phyloP scores from a whole-genome alignment of 2,329 filamentous ascomycete species.

The Hypoxylon sp. region DNA sequence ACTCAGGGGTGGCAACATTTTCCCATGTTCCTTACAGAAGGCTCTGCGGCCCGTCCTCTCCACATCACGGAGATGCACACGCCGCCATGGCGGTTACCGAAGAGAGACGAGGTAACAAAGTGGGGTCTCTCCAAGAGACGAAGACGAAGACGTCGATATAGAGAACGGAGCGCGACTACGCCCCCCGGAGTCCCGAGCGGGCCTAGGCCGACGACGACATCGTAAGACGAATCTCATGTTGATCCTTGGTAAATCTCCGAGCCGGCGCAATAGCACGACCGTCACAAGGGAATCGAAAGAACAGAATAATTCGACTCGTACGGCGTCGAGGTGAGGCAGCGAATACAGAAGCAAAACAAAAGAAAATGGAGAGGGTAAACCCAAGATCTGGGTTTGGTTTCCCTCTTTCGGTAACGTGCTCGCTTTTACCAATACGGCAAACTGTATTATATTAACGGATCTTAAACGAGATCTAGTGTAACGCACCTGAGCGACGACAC shows the following conservation, averaged over 20 bases:
- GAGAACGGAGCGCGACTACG: constrained; percentile 17
- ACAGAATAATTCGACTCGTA: neutral
- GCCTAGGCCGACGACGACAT: constrained; percentile 15
- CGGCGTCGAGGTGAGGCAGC: neutral
- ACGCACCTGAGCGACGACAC: constrained; percentile 20
- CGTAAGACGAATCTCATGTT: constrained; percentile 16
- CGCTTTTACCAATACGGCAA: constrained; percentile 13
- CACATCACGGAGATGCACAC: constrained; percentile 32
- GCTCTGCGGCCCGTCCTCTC: constrained; percentile 34
- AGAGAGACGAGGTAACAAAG: constrained; percentile 11
- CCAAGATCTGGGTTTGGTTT: neutral
- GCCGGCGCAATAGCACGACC: neutral
- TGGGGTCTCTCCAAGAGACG: constrained; percentile 14
- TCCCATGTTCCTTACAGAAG: constrained; percentile 25
- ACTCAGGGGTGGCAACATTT: constrained; percentile 23
- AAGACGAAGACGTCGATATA: constrained; percentile 5
- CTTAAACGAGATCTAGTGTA: constrained; percentile 34
- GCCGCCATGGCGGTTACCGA: constrained; percentile 25
- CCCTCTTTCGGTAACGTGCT: neutral
- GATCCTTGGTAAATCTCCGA: constrained; percentile 17
- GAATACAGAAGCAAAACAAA: too few relatives aligned
- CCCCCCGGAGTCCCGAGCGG: constrained; percentile 18
- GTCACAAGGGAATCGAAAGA: neutral
- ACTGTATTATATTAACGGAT: constrained; percentile 26
- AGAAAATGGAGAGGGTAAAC: constrained; percentile 3